These are phyloP conservation scores for Nemania serpens DNA, from an alignment of 2,329 filamentous ascomycete species.

Conservation along the genomic window DNA sequence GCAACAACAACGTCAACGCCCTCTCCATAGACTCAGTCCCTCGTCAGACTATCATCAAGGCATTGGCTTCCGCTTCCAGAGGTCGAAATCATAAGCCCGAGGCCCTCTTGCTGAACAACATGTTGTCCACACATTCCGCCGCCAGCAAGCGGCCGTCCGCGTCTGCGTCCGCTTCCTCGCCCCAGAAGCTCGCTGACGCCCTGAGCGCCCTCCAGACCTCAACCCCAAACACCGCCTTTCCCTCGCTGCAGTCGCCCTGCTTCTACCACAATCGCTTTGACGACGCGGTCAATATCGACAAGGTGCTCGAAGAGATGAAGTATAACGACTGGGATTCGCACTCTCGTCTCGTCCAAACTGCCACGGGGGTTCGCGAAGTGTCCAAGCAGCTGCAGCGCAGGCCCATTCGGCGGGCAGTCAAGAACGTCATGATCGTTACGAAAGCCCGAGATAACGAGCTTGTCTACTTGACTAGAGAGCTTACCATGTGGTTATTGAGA, in stretches of 20 bases:
- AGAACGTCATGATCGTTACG: conserved; percentile 97
- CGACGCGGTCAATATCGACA: conserved; percentile 92
- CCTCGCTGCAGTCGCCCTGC: conserved; percentile 85
- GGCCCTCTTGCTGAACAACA: conserved; percentile 64
- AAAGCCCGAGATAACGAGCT: conserved; percentile 95
- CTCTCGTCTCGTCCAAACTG: conserved; percentile 91
- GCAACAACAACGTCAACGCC: conserved; percentile 46
- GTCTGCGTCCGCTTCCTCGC: conserved; percentile 52
- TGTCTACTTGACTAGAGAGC: conserved; percentile 84
- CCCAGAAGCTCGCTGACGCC: conserved; percentile 67
- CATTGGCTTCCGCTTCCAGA: conserved; percentile 69
- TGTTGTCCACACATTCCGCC: conserved; percentile 55
- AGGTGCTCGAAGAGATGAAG: conserved; percentile 91
- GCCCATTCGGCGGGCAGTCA: conserved; percentile 88
- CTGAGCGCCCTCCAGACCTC: conserved; percentile 54
- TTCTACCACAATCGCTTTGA: conserved; percentile 98
- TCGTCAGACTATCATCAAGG: conserved; percentile 82
- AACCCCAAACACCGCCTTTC: conserved; percentile 58
- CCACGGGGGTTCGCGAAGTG: conserved; percentile 91
- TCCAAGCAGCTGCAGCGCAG: conserved; percentile 92
- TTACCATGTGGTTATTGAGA: conserved; percentile 83
- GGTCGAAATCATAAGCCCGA: conserved; percentile 65
- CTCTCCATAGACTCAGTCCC: conserved; percentile 70
- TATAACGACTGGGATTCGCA: conserved; percentile 90
- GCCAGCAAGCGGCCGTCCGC: conserved; percentile 45